Conservation (phyloP, 2,329 filamentous ascomycete species). For the Phialemonium atrogriseum region DNA sequence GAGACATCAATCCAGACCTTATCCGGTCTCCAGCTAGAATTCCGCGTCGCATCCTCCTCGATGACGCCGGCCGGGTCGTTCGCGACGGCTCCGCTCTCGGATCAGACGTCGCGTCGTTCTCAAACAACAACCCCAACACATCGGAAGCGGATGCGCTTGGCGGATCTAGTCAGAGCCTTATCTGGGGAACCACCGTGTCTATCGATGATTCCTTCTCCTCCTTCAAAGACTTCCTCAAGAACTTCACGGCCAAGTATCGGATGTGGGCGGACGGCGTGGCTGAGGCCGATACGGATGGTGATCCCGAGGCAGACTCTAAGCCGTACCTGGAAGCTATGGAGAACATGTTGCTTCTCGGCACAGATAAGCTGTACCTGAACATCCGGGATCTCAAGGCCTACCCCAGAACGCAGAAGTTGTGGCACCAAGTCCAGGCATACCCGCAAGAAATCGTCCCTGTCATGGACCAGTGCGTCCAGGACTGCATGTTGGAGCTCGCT, state of each 20-base stretch:
- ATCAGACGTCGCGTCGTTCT: slow-evolving; percentile 54
- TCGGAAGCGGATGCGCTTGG: slow-evolving; percentile 87
- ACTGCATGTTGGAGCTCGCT: slow-evolving; percentile 85
- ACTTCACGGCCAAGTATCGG: slow-evolving; percentile 89
- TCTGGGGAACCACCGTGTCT: slow-evolving; percentile 97
- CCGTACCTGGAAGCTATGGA: slow-evolving; percentile 81
- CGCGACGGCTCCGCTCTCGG: slow-evolving; percentile 40
- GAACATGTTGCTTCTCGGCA: slow-evolving; percentile 82
- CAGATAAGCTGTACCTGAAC: slow-evolving; percentile 80
- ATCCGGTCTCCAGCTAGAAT: slow-evolving; percentile 40
- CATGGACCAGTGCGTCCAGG: slow-evolving; percentile 92
- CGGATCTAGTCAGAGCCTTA: slow-evolving; percentile 70
- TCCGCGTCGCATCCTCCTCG: slow-evolving; percentile 48
- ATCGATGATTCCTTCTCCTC: slow-evolving; percentile 79
- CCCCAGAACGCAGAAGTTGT: slow-evolving; percentile 84
- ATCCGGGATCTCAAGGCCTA: slow-evolving; percentile 85
- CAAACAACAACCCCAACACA: slow-evolving; percentile 66
- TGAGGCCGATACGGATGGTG: slow-evolving; percentile 61
- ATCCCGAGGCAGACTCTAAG: slow-evolving; percentile 66
- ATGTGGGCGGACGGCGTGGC: slow-evolving; percentile 83
- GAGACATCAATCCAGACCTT: slow-evolving; percentile 80
- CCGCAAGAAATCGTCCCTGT: slow-evolving; percentile 93
- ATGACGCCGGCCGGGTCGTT: slow-evolving; percentile 50
- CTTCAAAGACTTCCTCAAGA: slow-evolving; percentile 87
- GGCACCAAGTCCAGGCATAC: slow-evolving; percentile 90